Evolutionary conservation across 768 basidiomycete genomes (phyloP).

Genomic region (Leccinum barrowsii): DNA sequence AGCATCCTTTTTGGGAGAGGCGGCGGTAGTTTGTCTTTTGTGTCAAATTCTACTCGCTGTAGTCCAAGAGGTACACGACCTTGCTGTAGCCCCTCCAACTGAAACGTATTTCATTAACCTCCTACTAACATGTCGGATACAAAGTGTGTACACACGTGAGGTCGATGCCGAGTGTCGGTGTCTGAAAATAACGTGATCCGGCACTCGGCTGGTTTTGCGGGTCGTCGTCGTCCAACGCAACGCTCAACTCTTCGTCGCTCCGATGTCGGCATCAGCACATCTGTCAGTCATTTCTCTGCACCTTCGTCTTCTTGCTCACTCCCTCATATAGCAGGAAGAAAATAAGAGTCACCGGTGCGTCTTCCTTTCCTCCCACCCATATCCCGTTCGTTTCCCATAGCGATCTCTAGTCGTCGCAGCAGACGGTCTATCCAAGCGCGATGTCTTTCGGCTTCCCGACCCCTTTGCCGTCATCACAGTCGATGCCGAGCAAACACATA

Average conservation of each 20-base stretch:
- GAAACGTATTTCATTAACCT: too few relatives aligned
- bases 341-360: slow-evolving; percentile 73
- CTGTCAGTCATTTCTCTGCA: slow-evolving; percentile 21
- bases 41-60: too few relatives aligned
- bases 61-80: too few relatives aligned
- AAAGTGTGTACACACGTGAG: background rate
- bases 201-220: slow-evolving; percentile 4
- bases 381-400: background rate
- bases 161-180: slow-evolving; percentile 25
- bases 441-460: slow-evolving; percentile 94
- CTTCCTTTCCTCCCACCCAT: background rate
- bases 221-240: slow-evolving; percentile 10
- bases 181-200: slow-evolving; percentile 27
- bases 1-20: slow-evolving; percentile 12
- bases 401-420: slow-evolving; percentile 80
- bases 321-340: slow-evolving; percentile 51
- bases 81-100: too few relatives aligned
- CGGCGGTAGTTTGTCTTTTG: background rate
- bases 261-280: slow-evolving; percentile 28
- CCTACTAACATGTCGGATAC: too few relatives aligned
- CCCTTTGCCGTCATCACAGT: slow-evolving; percentile 99
- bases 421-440: slow-evolving; percentile 88
- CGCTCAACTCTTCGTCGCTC: slow-evolving; percentile 7
- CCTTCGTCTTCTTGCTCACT: slow-evolving; percentile 9
- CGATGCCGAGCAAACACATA: slow-evolving; percentile 95